Evolutionary conservation across 345 rosid species (phyloP).

Genomic region (Camelina neglecta): DNA sequence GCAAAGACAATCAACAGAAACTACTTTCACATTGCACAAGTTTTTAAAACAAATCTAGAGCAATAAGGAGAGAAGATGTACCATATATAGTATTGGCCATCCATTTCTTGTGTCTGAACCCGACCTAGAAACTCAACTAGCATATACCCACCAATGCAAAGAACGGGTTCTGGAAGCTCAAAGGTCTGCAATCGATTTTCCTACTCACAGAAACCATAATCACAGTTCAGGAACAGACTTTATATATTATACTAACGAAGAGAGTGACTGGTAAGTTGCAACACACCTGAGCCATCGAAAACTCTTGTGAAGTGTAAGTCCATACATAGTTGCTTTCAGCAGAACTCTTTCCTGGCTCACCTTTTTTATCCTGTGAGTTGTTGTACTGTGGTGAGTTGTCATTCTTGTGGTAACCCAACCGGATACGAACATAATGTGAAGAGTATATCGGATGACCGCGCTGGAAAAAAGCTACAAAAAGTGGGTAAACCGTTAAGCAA

Average conservation of each 20-base stretch:
- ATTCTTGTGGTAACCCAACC: constrained; percentile 63
- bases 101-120: constrained; percentile 83
- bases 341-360: constrained; percentile 42
- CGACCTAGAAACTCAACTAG: constrained; percentile 86
- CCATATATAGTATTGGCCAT: constrained; percentile 88
- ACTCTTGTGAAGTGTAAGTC: constrained; percentile 87
- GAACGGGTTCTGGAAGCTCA: constrained; percentile 84
- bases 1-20: constrained; percentile 42
- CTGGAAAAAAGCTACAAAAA: constrained; percentile 78
- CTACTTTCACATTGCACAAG: constrained; percentile 13
- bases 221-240: constrained; percentile 5
- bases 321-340: constrained; percentile 58
- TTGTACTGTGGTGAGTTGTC: constrained; percentile 41
- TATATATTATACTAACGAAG: constrained; percentile 6
- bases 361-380: constrained; percentile 38
- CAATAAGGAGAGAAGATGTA: constrained; percentile 36
- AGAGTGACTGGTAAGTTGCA: constrained; percentile 16
- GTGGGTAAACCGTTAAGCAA: constrained; percentile 28
- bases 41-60: not conserved
- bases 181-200: constrained; percentile 73
- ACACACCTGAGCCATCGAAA: constrained; percentile 90
- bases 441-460: constrained; percentile 77
- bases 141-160: constrained; percentile 84
- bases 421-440: constrained; percentile 71
- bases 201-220: constrained; percentile 51